Evolutionary conservation across 805 yeast species (phyloP), one percentile per base, ranked within the genome.

Genomic region (Pichia manshurica): DNA sequence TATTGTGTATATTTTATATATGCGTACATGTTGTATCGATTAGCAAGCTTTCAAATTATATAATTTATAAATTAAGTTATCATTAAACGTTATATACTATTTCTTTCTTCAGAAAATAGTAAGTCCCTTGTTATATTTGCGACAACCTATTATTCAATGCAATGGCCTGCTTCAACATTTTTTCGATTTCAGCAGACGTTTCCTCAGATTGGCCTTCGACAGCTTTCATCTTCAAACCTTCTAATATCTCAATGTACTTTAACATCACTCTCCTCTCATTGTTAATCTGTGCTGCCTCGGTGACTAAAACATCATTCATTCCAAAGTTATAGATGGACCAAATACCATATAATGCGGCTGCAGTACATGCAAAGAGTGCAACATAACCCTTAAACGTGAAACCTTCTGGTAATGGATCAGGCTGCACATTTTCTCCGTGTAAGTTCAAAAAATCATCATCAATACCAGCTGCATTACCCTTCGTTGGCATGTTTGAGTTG

Each of bases 401-500:
- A 0, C 91, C 91, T 6, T 60, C 68, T 0, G 93, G 91, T 51
- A 85, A 70, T 13, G 86, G 84, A 0, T 57, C 55, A 15, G 77
- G 74, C 58, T 85, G 93, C 35, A 71, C 55, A 34, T 75, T 74
- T 57, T 84, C 85, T 4, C 86, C 87, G 1, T 66, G 51, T 54
- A 85, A 63, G 54, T 84, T 71, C 10, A 79, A 64, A 77, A 83
- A 81, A 46, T 75, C 72, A 3, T 68, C 64, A 7, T 50, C 16
- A 44, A 77, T 73, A 7, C 84, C 87, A n/a, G 90, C 91, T 3
- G 95, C 90, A 64, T 84, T 84, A 43, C 91, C 91, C 37, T 54
- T 56, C 33, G 62, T 63, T 23, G 79, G 69, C 15, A 79, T 68
- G 41, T 71, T 67, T 17, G 73, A 72, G 2, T 62, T 66, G 4